A percentile compares a stretch with the other conserved stretches of the same genome.
phyloP scores from a whole-genome alignment of 352 stramenopile genomes.

The Pythium apleroticum region DNA sequence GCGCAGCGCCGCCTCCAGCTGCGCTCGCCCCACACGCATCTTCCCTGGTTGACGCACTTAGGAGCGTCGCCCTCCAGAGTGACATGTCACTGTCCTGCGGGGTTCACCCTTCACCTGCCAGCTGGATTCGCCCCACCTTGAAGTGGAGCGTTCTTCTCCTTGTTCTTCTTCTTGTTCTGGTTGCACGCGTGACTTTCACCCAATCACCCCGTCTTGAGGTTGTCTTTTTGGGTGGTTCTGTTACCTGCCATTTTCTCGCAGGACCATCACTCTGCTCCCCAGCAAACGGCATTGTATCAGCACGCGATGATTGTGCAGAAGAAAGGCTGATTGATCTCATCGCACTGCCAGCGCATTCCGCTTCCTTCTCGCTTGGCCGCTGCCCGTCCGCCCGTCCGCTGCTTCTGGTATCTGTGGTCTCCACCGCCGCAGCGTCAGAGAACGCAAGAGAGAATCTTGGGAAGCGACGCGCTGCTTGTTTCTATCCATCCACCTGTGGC shows the following conservation, averaged over 20 bases:
- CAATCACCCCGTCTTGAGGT: slow-evolving; percentile 1
- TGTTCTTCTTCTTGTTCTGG: slow-evolving; percentile 14
- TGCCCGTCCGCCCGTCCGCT: background rate
- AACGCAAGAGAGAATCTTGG: background rate
- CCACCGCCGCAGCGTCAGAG: background rate
- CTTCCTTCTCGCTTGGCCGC: slow-evolving; percentile 10
- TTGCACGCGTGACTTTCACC: background rate
- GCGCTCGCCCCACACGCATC: slow-evolving; percentile 31
- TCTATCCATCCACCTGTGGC: too few relatives aligned
- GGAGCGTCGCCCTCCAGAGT: background rate
- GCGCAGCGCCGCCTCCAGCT: slow-evolving; percentile 59
- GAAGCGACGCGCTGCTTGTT: background rate
- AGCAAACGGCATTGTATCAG: background rate
- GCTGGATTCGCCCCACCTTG: slow-evolving; percentile 11
- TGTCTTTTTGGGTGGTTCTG: slow-evolving; percentile 10
- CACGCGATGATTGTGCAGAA: slow-evolving; percentile 1
- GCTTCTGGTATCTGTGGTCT: background rate
- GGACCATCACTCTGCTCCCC: slow-evolving; percentile 27
- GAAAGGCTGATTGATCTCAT: slow-evolving; percentile 18
- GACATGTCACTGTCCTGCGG: slow-evolving; percentile 6
- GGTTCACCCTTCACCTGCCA: background rate
- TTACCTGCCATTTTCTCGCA: slow-evolving; percentile 14
- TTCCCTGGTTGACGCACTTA: background rate
- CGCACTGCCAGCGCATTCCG: slow-evolving; percentile 23
- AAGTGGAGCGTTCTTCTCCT: slow-evolving; percentile 24